Conservation (phyloP, 108 stramenopile species). For the Fragilariopsis cylindrus region DNA sequence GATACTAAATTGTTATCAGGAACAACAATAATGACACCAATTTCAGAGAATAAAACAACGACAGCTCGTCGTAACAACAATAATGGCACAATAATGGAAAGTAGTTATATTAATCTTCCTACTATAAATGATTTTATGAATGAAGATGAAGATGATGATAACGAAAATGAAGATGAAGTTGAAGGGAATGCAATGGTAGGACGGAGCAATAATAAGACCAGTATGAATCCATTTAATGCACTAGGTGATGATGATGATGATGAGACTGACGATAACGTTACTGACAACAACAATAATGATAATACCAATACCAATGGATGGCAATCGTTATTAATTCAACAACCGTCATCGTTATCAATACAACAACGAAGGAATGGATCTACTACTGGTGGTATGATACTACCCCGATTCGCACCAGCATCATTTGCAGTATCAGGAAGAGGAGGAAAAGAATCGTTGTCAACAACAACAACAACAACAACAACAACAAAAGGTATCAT, state of each 20-base stretch:
- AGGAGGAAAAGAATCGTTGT: neutral
- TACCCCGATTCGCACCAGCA: neutral
- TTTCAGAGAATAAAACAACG: neutral
- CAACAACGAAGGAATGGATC: neutral
- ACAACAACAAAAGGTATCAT: neutral
- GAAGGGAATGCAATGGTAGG: no score
- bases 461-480: slow-evolving; percentile 4
- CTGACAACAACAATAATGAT: neutral
- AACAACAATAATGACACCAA: slow-evolving; percentile 1
- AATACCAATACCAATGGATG: neutral
- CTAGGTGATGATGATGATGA: neutral
- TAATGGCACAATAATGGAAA: no score
- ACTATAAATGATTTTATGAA: no score
- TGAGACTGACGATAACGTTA: neutral
- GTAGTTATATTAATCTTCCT: no score
- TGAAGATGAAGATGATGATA: no score
- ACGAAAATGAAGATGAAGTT: no score
- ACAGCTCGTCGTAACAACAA: no score
- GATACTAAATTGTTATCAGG: neutral
- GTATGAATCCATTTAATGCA: neutral
- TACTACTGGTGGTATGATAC: neutral
- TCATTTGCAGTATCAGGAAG: no score
- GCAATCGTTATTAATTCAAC: neutral
- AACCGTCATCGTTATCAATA: neutral
- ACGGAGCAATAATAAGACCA: neutral